A percentile compares a stretch with the other conserved stretches of the same genome.
phyloP scores from a whole-genome alignment of 2,329 filamentous ascomycete genomes.

The Fusarium oligoseptatum region DNA sequence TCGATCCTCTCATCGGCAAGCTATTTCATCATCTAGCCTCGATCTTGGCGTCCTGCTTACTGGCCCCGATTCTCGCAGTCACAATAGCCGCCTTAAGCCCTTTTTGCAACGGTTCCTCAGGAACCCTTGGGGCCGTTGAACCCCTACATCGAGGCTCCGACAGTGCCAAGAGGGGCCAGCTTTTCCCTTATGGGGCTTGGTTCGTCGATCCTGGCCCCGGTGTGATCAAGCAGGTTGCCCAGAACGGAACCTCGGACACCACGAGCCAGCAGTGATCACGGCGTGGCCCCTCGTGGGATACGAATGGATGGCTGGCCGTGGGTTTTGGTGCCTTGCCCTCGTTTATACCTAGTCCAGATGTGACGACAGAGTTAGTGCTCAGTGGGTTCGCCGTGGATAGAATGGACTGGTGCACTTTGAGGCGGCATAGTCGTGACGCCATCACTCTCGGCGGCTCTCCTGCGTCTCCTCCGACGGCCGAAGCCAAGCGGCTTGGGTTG shows the following conservation, averaged over 20 bases:
- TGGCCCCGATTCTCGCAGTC: conserved; percentile 6
- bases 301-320: neutral
- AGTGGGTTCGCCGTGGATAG: conserved; percentile 6
- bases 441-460: conserved; percentile 21
- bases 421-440: conserved; percentile 42
- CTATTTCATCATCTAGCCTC: neutral
- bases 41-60: neutral
- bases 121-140: conserved; percentile 32
- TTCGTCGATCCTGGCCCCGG: conserved; percentile 36
- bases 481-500: conserved; percentile 18
- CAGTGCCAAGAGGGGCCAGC: conserved; percentile 31
- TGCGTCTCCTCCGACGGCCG: conserved; percentile 26
- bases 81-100: conserved; percentile 28
- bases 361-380: conserved; percentile 19
- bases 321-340: conserved; percentile 5
- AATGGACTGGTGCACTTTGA: conserved; percentile 2
- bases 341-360: conserved; percentile 7
- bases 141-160: conserved; percentile 20
- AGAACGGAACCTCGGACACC: conserved; percentile 33
- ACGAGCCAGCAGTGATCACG: conserved; percentile 14
- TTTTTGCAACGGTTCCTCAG: conserved; percentile 21
- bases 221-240: conserved; percentile 38
- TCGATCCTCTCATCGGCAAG: neutral
- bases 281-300: conserved; percentile 4
- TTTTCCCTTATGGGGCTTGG: conserved; percentile 36